These are phyloP conservation scores for Alternaria dauci DNA, from an alignment of 2,329 filamentous ascomycete genomes.

Conservation along the genomic window DNA sequence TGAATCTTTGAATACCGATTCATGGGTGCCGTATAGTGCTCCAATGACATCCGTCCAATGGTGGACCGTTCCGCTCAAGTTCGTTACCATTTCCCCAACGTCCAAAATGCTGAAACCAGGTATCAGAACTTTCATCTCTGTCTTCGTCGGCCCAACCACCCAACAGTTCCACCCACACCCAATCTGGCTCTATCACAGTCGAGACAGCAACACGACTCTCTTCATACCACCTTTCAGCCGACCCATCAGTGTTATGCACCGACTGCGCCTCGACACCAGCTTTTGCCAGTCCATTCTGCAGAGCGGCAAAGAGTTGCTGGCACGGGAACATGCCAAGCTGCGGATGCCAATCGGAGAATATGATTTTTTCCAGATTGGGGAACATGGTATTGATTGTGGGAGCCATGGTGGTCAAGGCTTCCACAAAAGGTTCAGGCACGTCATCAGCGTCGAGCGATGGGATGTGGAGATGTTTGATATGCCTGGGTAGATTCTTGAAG, in stretches of 20 bases:
- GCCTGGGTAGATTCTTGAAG: slow-evolving; percentile 7
- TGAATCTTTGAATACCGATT: neutral
- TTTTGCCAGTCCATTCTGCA: slow-evolving; percentile 4
- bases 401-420: neutral
- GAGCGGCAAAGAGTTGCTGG: neutral
- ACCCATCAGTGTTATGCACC: neutral
- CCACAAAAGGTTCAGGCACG: neutral
- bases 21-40: no score
- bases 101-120: neutral
- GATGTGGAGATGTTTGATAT: slow-evolving; percentile 4
- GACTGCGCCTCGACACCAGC: neutral
- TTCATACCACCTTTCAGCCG: neutral
- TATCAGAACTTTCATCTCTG: neutral
- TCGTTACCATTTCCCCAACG: neutral
- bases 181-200: slow-evolving; percentile 6
- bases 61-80: neutral
- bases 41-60: no score
- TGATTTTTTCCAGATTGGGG: neutral
- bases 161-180: slow-evolving; percentile 7
- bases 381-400: neutral
- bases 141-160: neutral
- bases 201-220: neutral
- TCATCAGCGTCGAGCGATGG: neutral
- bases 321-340: slow-evolving; percentile 10
- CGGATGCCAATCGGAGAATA: slow-evolving; percentile 8